These are phyloP conservation scores for Monosporascus sp. DNA, from an alignment of 2,329 filamentous ascomycete species.

Conservation along the genomic window DNA sequence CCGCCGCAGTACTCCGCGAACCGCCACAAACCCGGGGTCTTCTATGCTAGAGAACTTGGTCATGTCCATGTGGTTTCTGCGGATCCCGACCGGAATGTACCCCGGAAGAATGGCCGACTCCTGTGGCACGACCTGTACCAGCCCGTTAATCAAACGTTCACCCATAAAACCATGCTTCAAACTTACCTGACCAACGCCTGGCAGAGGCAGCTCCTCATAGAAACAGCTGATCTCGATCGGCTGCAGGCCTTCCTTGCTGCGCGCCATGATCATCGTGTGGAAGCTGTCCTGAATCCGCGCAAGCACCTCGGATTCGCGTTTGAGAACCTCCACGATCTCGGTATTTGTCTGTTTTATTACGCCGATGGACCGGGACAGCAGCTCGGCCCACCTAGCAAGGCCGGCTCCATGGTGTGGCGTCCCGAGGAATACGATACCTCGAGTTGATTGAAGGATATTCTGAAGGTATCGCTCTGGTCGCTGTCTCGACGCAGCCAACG, in stretches of 20 bases:
- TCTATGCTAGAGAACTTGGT: too few species aligned
- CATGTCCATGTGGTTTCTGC: too few species aligned
- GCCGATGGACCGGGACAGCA: constrained; percentile 16
- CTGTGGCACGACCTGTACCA: too few species aligned
- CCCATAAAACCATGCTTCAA: too few species aligned
- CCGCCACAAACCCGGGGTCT: too few species aligned
- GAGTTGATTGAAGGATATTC: constrained; percentile 18
- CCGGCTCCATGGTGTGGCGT: constrained; percentile 30
- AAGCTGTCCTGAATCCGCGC: constrained; percentile 24
- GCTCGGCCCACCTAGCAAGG: constrained; percentile 24
- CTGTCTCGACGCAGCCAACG: not conserved
- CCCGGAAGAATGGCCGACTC: too few species aligned
- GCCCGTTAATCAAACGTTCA: too few species aligned
- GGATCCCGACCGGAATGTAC: too few species aligned
- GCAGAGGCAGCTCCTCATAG: constrained; percentile 21
- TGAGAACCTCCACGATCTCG: constrained; percentile 10
- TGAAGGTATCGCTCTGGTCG: constrained; percentile 19
- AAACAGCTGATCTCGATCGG: constrained; percentile 24
- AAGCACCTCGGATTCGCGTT: constrained; percentile 23
- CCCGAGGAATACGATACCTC: constrained; percentile 29
- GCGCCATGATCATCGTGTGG: constrained; percentile 21
- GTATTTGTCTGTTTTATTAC: constrained; percentile 25
- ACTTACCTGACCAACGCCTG: constrained; percentile 11
- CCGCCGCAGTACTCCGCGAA: too few species aligned
- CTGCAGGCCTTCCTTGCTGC: constrained; percentile 7